A percentile compares a stretch with the other conserved stretches of the same genome.
Evolutionary conservation across 371 early-diverging fungal species (phyloP).

Genomic region (Syncephalis fuscata): DNA sequence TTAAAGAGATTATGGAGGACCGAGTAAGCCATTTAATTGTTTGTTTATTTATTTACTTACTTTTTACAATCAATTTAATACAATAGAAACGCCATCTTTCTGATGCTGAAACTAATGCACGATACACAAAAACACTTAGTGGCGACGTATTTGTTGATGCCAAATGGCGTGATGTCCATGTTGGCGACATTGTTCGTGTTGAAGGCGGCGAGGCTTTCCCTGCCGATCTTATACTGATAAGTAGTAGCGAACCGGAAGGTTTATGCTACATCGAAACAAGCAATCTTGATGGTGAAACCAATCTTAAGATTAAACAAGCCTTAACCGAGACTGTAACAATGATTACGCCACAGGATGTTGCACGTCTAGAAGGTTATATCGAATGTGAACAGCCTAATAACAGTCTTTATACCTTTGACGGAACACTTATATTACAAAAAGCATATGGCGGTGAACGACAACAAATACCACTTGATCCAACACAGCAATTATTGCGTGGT

Average conservation of each 20-base stretch:
- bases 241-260: slow-evolving; percentile 73
- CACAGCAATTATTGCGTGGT: slow-evolving; percentile 64
- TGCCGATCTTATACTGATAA: slow-evolving; percentile 76
- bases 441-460: slow-evolving; percentile 30
- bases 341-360: slow-evolving; percentile 37
- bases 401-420: slow-evolving; percentile 74
- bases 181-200: slow-evolving; percentile 84
- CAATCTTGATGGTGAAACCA: slow-evolving; percentile 91
- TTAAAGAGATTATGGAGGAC: slow-evolving; percentile 96
- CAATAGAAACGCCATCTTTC: slow-evolving; percentile 60
- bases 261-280: slow-evolving; percentile 91
- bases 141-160: slow-evolving; percentile 42
- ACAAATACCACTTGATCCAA: slow-evolving; percentile 59
- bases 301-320: slow-evolving; percentile 83
- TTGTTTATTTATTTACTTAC: neutral
- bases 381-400: slow-evolving; percentile 77
- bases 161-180: slow-evolving; percentile 62
- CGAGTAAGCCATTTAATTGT: slow-evolving; percentile 25
- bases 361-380: slow-evolving; percentile 33
- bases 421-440: slow-evolving; percentile 31
- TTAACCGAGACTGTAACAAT: slow-evolving; percentile 47
- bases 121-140: slow-evolving; percentile 42
- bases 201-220: slow-evolving; percentile 80
- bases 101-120: slow-evolving; percentile 59
- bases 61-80: neutral